Evolutionary conservation across 495 filamentous ascomycete genomes (phyloP).

Genomic region (Tuber borchii): DNA sequence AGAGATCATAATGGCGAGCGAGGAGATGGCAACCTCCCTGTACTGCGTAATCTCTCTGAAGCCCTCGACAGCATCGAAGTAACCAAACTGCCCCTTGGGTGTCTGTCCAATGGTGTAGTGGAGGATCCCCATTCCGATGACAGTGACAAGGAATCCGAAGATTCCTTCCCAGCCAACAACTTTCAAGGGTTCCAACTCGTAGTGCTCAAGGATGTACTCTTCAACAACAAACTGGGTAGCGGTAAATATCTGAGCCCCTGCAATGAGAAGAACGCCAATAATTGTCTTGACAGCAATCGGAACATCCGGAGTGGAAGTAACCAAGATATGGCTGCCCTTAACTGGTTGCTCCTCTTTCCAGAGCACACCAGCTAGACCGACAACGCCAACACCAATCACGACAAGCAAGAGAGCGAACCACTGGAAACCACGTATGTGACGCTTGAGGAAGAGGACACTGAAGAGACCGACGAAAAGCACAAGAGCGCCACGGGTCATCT

Average conservation of each 20-base stretch:
- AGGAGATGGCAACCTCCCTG: conserved; percentile 62
- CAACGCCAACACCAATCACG: conserved; percentile 78
- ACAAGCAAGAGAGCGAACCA: conserved; percentile 84
- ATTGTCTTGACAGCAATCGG: conserved; percentile 59
- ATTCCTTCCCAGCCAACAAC: conserved; percentile 95
- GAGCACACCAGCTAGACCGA: conserved; percentile 80
- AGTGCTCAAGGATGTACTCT: conserved; percentile 87
- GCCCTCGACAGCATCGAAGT: conserved; percentile 83
- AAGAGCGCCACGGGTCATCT: conserved; percentile 93
- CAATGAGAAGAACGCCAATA: conserved; percentile 80
- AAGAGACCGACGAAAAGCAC: conserved; percentile 94
- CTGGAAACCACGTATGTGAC: conserved; percentile 71
- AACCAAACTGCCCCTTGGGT: conserved; percentile 65
- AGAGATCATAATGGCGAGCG: conserved; percentile 87
- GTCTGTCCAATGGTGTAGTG: conserved; percentile 70
- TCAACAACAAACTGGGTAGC: conserved; percentile 93
- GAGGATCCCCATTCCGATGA: conserved; percentile 69
- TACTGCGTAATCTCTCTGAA: conserved; percentile 68
- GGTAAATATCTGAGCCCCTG: conserved; percentile 90
- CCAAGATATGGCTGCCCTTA: conserved; percentile 6
- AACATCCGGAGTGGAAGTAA: conserved; percentile 9
- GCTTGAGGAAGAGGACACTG: conserved; percentile 80
- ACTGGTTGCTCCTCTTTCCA: conserved; percentile 56
- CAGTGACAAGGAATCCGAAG: conserved; percentile 81
- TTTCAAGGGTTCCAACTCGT: conserved; percentile 76